A percentile compares a stretch with the other conserved stretches of the same genome.
phyloP scores from a whole-genome alignment of 176 grass and related monocot genomes.

The Leersia perrieri region DNA sequence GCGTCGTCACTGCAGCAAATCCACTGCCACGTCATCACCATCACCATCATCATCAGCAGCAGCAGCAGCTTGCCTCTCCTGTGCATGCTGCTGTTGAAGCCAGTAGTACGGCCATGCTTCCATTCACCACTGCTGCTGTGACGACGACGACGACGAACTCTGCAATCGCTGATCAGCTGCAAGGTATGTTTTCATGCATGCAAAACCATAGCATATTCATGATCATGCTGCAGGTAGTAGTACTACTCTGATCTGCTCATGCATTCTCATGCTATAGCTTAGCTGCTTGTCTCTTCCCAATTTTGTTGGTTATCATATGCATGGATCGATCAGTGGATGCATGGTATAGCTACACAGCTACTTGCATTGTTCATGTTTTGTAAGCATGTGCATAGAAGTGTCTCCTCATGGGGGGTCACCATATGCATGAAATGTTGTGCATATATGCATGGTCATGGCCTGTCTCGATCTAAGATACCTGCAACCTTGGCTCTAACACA shows the following conservation, averaged over 20 bases:
- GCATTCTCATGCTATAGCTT: neutral
- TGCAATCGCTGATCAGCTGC: slow-evolving; percentile 41
- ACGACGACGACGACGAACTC: slow-evolving; percentile 21
- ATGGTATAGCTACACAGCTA: neutral
- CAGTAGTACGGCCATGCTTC: slow-evolving; percentile 7
- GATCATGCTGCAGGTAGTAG: neutral
- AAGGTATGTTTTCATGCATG: slow-evolving; percentile 60
- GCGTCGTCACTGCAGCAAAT: neutral
- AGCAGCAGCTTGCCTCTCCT: neutral
- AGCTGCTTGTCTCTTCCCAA: neutral
- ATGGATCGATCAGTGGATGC: neutral
- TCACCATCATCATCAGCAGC: neutral
- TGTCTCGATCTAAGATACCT: slow-evolving; percentile 36
- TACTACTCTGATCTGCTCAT: neutral
- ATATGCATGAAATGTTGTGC: neutral
- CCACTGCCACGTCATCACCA: neutral
- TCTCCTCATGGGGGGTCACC: slow-evolving; percentile 2
- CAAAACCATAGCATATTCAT: neutral
- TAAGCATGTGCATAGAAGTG: slow-evolving; percentile 22
- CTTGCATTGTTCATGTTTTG: slow-evolving; percentile 4
- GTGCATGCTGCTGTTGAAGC: neutral
- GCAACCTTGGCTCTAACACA: slow-evolving; percentile 39
- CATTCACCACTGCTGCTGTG: neutral
- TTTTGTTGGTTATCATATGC: slow-evolving; percentile 2
- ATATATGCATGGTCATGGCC: neutral